Evolutionary conservation across 257 asterid species (phyloP), one percentile per base, ranked within the genome.

Genomic region (Salvia splendens): DNA sequence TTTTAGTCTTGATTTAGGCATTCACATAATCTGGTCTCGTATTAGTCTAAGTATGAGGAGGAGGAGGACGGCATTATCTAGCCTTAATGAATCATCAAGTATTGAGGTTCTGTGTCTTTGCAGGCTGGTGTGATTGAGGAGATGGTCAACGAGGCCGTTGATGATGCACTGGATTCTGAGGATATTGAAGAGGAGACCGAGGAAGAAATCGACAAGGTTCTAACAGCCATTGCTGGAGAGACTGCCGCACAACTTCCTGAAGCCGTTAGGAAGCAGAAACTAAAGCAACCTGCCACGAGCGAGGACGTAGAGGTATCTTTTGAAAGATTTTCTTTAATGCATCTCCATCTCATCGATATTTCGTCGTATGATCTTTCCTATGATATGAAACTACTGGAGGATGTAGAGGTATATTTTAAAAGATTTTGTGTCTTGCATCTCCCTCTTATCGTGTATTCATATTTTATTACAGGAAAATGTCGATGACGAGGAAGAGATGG

Each of bases 51-150:
- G 54, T 48, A 15, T 15, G 54, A 48, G 54, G 24, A 48, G 28
- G 54, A 14, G 54, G 24, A 14, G 24, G 54, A 14, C 0, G 20
- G 1, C 28, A 3, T 14, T 48, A 15, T 0, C 35, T 49, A 5
- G 61, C 61, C 1, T 12, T 12, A 8, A 43, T 16, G 9, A 46
- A 7, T 28, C 30, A 63, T 47, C 42, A 38, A 38, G 42, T 38
- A 52, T 52, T 9, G 53, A 52, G 24, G 8, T 8, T 10, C 33
- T 43, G 14, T 74, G 71, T 68, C 15, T 64, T 77, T 66, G 69
- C 77, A 94, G 97, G 95, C 98, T 64, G 96, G 96, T 35, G 92
- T 94, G n/a, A 88, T 94, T 6, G 99, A 94, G 81, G 99, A 94
- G 79, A 71, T 86, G 78, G 72, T 94, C 71, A 94, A 84, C 41